Base-by-base conservation (phyloP, 2,329 filamentous ascomycete genomes). In the Ascochyta lentis region DNA sequence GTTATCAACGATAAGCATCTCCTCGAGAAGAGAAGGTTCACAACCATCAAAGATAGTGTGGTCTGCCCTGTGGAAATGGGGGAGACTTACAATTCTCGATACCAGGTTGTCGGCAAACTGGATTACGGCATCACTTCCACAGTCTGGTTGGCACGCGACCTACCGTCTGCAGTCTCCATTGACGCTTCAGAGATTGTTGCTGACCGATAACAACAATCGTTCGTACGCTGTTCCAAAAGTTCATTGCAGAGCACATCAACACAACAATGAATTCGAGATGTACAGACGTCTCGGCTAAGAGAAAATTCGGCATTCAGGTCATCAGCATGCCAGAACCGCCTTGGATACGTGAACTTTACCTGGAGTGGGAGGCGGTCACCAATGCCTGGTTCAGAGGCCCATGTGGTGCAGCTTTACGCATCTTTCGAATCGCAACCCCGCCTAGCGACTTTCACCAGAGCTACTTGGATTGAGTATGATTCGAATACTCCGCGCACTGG, bases 391-490 rank as follows among this genome's bases (percentile, higher is more conserved):
- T 3, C 75, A 76, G 15, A 62, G 67, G 38, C 71, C 76, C 3
- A 65, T 77, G 54, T 77, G 77, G 71, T 76, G 79, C 27, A 80
- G 73, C 54, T 77, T 75, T 37, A 70, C 58, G 34, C 73, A 77
- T 43, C 52, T 80, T 10, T 69, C 77, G 1, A 67, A 65, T 29
- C 74, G 76, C 23, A 76, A 79, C 43, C 70, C 76, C 3, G 61
- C 33, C 2, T 64, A 71, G 60, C 67, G 77, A 22, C 76, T 80
- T 39, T 72, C 75, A 15, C 63, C 74, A 29, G 65, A 74, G 23
- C 64, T 81, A 13, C 61, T 81, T 12, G 76, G 74, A 56, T 57
- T 59, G 22, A 70, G 73, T 34, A 66, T 82, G 39, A 61, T 65
- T 49, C 71, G 74, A 33, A 31, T 76, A 5, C 75, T 81, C 23